Base-by-base conservation (phyloP, 2,329 filamentous ascomycete species). In the Onygenales sp. region DNA sequence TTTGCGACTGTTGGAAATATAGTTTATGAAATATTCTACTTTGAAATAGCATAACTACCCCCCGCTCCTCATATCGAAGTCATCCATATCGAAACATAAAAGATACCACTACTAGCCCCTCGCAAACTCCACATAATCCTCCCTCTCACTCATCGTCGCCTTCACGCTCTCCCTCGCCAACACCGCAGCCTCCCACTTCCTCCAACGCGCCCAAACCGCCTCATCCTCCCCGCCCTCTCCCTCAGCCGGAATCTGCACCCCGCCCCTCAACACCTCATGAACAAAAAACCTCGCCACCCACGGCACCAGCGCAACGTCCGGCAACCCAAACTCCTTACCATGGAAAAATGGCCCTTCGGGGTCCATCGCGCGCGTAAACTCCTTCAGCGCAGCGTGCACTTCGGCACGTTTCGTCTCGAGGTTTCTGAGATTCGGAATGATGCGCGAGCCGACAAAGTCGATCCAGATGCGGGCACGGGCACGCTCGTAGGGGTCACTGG, bases 231-330 rank as follows among this genome's bases (percentile, higher is more conserved):
- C 77, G 2, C 72, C 74, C 50, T 75, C 46, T 0, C 77, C 77
- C 36, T 73, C 63, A 49, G 57, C 69, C 1, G 77, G 77, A 42
- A 82, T 71, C 0, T 74, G 73, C n/a, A 76, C 56, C 0, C 78
- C 78, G 1, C 74, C 75, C 0, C 91, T 91, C 64, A 85, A 91
- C 57, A 88, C 77, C 60, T 91, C 85, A 59, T 91, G 84, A 5
- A 88, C 71, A 74, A 86, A 91, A 17, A 89, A 64, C 11, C 87
- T 75, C 61, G 83, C 78, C 0, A 83, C 82, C 86, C 86, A 91
- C 0, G 87, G 87, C 39, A 83, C 86, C 2, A 90, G 70, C 57
- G 82, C 78, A 27, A 89, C 73, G 65, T 92, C 87, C 11, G 88
- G 80, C 17, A 90, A 68, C 52, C 77, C 77, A n/a, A 88, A 78